Conservation (phyloP, 371 early-diverging fungal species). For the Capniomyces stellatus region DNA sequence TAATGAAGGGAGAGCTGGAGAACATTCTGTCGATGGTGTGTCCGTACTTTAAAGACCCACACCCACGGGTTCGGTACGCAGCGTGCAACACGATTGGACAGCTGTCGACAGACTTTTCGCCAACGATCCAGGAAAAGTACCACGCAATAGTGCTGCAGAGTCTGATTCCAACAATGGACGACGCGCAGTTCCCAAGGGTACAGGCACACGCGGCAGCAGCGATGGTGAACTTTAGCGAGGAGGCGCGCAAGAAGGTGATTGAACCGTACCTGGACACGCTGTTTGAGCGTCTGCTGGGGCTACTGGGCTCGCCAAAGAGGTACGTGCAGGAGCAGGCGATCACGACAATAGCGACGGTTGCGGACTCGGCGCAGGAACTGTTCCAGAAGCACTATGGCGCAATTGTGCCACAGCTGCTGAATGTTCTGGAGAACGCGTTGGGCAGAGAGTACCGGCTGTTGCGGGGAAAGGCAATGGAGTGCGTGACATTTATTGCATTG, state of each 20-base stretch:
- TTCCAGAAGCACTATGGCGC: constrained; percentile 73
- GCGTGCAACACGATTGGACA: constrained; percentile 92
- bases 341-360: constrained; percentile 93
- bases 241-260: constrained; percentile 52
- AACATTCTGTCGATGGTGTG: constrained; percentile 66
- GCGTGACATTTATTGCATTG: constrained; percentile 72
- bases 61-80: constrained; percentile 90
- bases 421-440: constrained; percentile 62
- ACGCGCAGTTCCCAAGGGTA: constrained; percentile 53
- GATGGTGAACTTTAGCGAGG: constrained; percentile 89
- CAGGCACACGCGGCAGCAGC: constrained; percentile 94
- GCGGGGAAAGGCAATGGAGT: constrained; percentile 91
- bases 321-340: constrained; percentile 95
- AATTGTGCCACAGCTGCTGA: constrained; percentile 87
- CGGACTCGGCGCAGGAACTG: constrained; percentile 75
- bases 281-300: constrained; percentile 61
- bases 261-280: constrained; percentile 77
- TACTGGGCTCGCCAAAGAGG: constrained; percentile 58
- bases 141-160: constrained; percentile 53
- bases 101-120: constrained; percentile 90
- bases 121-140: constrained; percentile 60
- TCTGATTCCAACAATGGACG: constrained; percentile 80
- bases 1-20: constrained; percentile 76
- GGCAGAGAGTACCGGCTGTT: constrained; percentile 71
- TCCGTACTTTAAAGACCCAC: constrained; percentile 73